These are phyloP conservation scores for Xylaria sp. DNA, from an alignment of 2,329 filamentous ascomycete genomes.

Conservation along the genomic window DNA sequence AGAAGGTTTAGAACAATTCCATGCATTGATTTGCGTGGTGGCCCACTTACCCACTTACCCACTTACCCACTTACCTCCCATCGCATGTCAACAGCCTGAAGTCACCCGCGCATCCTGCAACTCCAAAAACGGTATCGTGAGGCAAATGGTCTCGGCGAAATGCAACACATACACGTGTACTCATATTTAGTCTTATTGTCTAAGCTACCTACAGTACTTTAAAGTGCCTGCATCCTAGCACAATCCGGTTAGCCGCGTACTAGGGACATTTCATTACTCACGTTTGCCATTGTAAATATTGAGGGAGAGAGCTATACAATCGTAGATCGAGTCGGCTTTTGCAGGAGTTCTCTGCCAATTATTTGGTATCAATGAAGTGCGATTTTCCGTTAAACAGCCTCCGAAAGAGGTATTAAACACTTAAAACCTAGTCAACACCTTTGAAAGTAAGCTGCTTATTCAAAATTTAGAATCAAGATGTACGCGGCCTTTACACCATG, in stretches of 20 bases:
- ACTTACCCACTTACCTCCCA: slow-evolving; percentile 18
- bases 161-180: too few species aligned
- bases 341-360: not conserved
- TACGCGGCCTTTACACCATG: not conserved
- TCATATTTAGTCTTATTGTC: not conserved
- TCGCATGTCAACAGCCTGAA: slow-evolving; percentile 6
- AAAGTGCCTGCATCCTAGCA: not conserved
- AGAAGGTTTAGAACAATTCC: too few species aligned
- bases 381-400: not conserved
- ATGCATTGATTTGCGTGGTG: too few species aligned
- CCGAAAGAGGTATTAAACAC: too few species aligned
- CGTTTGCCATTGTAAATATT: not conserved
- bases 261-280: not conserved
- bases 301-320: not conserved
- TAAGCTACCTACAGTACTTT: not conserved
- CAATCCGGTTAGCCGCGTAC: not conserved
- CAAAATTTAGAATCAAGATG: not conserved
- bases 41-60: not conserved
- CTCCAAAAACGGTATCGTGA: slow-evolving; percentile 30
- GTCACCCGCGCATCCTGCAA: slow-evolving; percentile 14
- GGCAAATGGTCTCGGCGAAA: slow-evolving; percentile 6
- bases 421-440: not conserved
- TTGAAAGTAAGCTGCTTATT: not conserved
- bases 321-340: not conserved
- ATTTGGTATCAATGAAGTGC: not conserved